Evolutionary conservation across 2,329 filamentous ascomycete species (phyloP).

Genomic region (Apiospora aurea): DNA sequence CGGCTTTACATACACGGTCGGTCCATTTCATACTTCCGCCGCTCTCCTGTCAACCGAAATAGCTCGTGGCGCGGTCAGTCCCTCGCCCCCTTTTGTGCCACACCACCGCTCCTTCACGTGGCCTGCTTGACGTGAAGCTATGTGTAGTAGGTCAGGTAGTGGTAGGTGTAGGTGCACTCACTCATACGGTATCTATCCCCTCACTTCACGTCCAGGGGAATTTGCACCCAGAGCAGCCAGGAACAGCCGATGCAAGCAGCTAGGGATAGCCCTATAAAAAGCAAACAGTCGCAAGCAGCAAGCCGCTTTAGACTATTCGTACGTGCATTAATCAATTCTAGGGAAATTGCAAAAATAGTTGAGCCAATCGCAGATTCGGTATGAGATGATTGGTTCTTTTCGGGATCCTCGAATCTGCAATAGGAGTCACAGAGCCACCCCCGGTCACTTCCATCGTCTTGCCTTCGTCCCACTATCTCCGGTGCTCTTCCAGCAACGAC

Average conservation of each 20-base stretch:
- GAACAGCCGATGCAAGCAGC: background rate
- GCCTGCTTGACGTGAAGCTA: background rate
- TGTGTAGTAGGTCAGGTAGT: no score
- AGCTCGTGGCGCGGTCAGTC: background rate
- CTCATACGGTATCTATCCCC: background rate
- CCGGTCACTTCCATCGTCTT: background rate
- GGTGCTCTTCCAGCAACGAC: background rate
- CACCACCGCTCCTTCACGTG: background rate
- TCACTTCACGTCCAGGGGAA: background rate
- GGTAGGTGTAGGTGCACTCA: background rate
- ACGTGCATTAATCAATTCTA: slow-evolving; percentile 17
- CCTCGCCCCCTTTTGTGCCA: background rate
- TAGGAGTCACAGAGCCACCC: slow-evolving; percentile 1
- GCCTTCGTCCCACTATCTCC: background rate
- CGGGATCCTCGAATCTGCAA: background rate
- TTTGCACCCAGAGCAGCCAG: background rate
- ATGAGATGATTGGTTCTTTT: background rate
- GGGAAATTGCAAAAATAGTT: slow-evolving; percentile 16
- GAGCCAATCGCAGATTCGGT: slow-evolving; percentile 20
- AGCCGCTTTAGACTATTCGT: background rate
- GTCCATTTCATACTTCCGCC: no score
- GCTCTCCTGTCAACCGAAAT: slow-evolving; percentile 6
- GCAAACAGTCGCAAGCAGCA: slow-evolving; percentile 1
- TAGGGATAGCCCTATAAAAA: slow-evolving; percentile 16
- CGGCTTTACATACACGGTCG: no score